These are phyloP conservation scores for Colletotrichum endophyticum DNA, from an alignment of 2,329 filamentous ascomycete species.

Conservation along the genomic window DNA sequence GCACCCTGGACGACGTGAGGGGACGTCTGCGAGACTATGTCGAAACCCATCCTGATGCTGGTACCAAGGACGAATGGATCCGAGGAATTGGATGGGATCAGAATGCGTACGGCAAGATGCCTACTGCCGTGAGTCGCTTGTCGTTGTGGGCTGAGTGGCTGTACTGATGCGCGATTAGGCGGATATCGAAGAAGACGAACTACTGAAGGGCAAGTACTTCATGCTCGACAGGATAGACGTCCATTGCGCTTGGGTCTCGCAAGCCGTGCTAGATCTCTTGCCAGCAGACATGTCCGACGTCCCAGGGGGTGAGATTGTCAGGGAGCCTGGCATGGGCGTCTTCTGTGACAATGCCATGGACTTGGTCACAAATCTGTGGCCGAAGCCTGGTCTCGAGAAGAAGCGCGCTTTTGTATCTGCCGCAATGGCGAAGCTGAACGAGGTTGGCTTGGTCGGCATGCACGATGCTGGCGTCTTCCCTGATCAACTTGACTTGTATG, in stretches of 20 bases:
- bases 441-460: slow-evolving; percentile 70
- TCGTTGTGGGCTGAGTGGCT: neutral
- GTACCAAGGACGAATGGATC: slow-evolving; percentile 63
- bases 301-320: slow-evolving; percentile 68
- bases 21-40: slow-evolving; percentile 58
- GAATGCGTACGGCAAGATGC: slow-evolving; percentile 67
- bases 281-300: slow-evolving; percentile 55
- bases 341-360: slow-evolving; percentile 79
- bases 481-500: slow-evolving; percentile 58
- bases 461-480: slow-evolving; percentile 70
- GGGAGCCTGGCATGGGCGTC: slow-evolving; percentile 67
- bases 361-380: slow-evolving; percentile 60
- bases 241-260: slow-evolving; percentile 73
- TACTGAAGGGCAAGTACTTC: slow-evolving; percentile 62
- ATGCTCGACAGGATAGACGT: slow-evolving; percentile 75
- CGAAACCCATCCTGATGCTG: slow-evolving; percentile 51
- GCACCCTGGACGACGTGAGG: slow-evolving; percentile 60
- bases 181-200: slow-evolving; percentile 58
- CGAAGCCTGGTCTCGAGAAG: slow-evolving; percentile 56
- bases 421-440: slow-evolving; percentile 67
- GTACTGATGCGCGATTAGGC: slow-evolving; percentile 3
- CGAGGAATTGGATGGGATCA: slow-evolving; percentile 76
- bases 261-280: slow-evolving; percentile 65
- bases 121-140: slow-evolving; percentile 58
- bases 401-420: slow-evolving; percentile 60